Base-by-base conservation (phyloP, 805 yeast species). In the Nakazawaea peltata region DNA sequence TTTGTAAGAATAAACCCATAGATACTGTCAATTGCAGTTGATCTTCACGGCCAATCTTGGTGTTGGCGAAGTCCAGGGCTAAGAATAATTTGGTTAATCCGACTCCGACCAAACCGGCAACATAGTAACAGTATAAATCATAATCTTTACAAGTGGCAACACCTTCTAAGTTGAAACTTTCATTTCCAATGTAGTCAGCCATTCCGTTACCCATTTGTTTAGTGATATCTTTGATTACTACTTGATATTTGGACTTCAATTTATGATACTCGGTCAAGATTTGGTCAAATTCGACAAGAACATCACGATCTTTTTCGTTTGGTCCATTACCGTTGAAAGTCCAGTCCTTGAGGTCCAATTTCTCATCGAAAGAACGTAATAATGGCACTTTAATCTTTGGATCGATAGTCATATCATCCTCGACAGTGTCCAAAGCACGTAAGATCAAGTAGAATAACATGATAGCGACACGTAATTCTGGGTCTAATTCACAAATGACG, bases 91-190 rank as follows among this genome's bases (percentile, higher is more conserved):
- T 73, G 9, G 97, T 87, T 46, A 87, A 67, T 3, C 98, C 98
- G 52, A 87, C 96, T 39, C 99, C 98, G 27, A 92, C 97, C 35
- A 92, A 67, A 2, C 98, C 99, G 2, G 99, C 98, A 40, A 92
- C 99, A 51, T 88, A 85, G 60, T 88, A 88, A 60, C 99, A 92
- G 65, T 92, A 92, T 42, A 81, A 66, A 54, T 92, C 88, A 54
- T 82, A 92, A 52, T 87, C 97, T 41, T 71, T 65, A 30, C 83
- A 55, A 1, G 96, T 85, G 32, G 63, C 64, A 31, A 92, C 78
- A 2, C 97, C 97, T 42, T 75, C 74, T 45, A 71, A 54, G 55
- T 85, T 86, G 63, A 84, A 84, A 43, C 79, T 70, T 34, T 81
- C 92, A 50, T 81, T 77, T 48, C 71, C 64, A 36, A 83, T 77